These are phyloP conservation scores for Gomphus bonarii DNA, from an alignment of 1,284 basidiomycete genomes.

Conservation along the genomic window DNA sequence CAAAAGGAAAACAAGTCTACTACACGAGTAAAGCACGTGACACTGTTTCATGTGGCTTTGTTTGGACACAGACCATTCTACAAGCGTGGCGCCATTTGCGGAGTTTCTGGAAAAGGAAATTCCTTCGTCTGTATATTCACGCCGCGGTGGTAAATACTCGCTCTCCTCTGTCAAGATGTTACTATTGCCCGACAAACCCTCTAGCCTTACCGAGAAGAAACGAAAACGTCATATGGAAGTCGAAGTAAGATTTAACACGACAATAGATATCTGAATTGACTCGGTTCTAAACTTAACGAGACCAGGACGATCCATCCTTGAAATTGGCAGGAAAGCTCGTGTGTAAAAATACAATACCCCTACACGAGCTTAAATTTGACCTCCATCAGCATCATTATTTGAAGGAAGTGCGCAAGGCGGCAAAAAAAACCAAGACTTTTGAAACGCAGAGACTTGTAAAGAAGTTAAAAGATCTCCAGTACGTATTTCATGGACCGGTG, in stretches of 20 bases:
- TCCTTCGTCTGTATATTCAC: too few relatives aligned
- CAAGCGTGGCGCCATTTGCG: too few relatives aligned
- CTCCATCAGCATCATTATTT: constrained; percentile 52
- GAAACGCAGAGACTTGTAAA: constrained; percentile 81
- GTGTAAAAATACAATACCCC: constrained; percentile 17
- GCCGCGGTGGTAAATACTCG: background rate
- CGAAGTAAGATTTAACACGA: background rate
- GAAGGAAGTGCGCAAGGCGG: constrained; percentile 56
- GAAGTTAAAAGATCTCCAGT: constrained; percentile 68
- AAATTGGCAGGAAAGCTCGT: constrained; percentile 30
- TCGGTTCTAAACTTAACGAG: constrained; percentile 8
- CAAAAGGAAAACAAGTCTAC: too few relatives aligned
- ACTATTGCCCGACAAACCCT: background rate
- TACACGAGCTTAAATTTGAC: constrained; percentile 21
- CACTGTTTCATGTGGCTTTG: too few relatives aligned
- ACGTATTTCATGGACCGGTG: constrained; percentile 13
- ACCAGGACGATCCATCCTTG: constrained; percentile 26
- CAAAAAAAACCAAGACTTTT: constrained; percentile 75
- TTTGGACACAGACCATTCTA: too few relatives aligned
- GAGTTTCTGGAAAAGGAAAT: too few relatives aligned
- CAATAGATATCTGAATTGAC: background rate
- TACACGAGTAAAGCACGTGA: too few relatives aligned
- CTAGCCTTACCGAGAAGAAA: constrained; percentile 20
- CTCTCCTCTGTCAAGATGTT: background rate
- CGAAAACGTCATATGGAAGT: constrained; percentile 29